Base-by-base conservation (phyloP, 305 asterid genomes). In the Salvia sclarea region DNA sequence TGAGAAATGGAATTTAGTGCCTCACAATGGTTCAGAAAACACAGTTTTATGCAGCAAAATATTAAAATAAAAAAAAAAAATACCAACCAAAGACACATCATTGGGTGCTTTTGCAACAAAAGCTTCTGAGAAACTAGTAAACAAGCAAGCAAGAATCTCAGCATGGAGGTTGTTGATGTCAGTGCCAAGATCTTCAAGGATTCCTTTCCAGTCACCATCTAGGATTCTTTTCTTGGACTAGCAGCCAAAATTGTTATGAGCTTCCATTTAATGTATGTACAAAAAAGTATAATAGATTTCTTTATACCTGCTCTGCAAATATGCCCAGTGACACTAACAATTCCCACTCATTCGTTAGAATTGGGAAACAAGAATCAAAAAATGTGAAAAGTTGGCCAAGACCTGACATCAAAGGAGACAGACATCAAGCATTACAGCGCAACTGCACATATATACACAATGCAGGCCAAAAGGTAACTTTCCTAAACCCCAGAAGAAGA, bases 261-360 rank as follows among this genome's bases (percentile, higher is more conserved):
- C 70, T 28, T 38, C 33, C 33, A 56, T 16, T 25, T 49, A 31
- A 62, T 66, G 60, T 57, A 37, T 38, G 43, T 58, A 47, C 33
- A 28, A 64, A 11, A 56, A 68, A 71, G 58, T 16, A 69, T 58
- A 33, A 24, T 21, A 67, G 22, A 37, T 49, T 48, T 33, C 54
- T 41, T 8, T 16, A 40, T 84, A 94, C 99, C 96, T 76, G 83
- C 41, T 80, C 85, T 8, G 76, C 30, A 60, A 79, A 76, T 47
- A 73, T 73, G 56, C 83, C 90, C 28, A 55, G 24, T 18, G 89
- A 74, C 72, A 78, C 92, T 7, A 89, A 69, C 74, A 31, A 64
- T 62, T 72, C 89, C 96, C 95, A 88, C 78, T 91, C 95, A 54
- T 53, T 77, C 76, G 72, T 80, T 8, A 94, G 85, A 58, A 88